Evolutionary conservation across 2,329 filamentous ascomycete genomes (phyloP), one percentile per base, ranked within the genome.

Genomic region (Teratosphaeria pseudoeucalypti): DNA sequence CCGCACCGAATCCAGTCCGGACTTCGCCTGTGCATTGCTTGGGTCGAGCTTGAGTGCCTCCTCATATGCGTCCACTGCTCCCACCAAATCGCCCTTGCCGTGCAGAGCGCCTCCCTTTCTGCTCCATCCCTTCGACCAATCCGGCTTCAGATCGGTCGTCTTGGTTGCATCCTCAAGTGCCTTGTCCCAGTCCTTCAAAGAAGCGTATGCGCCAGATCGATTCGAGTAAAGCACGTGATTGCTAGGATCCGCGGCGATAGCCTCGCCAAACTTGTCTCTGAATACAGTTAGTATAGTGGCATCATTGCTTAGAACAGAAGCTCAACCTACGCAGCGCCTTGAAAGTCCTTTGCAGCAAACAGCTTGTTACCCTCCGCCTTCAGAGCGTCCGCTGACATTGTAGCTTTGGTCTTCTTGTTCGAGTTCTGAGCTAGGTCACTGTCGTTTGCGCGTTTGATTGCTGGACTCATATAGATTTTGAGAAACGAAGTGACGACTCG

Each of bases 181-280:
- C 66, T 87, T 83, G 64, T 88, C 80, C 81, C 89, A 99, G 61
- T 97, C 85, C 75, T 86, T 90, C 76, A 96, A 88, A 57, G 94
- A 96, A 53, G 92, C 90, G 72, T 95, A 85, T 55, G 84, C 82
- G 61, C 84, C 94, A 34, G 94, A 97, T 67, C 94, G 87, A 79
- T 99, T 99, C 72, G 92, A 97, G 82, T 92, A 99, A 60, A 99
- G 88, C 67, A 99, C 92, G 76, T 99, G 94, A 76, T 99, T 99
- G 63, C 81, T 78, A 56, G 92, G 87, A 64, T 96, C 89, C 70
- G 95, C 77, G 59, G 85, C 88, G 72, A 99, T 96, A 57, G 94
- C 94, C 77, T 96, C 83, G 60, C 91, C 88, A 77, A 99, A 99
- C 73, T 96, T 94, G 67, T 92, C 87, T 74, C 92, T 96, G 68